phyloP scores from a whole-genome alignment of 2,329 filamentous ascomycete genomes.

The Bimuria novae-zelandiae region DNA sequence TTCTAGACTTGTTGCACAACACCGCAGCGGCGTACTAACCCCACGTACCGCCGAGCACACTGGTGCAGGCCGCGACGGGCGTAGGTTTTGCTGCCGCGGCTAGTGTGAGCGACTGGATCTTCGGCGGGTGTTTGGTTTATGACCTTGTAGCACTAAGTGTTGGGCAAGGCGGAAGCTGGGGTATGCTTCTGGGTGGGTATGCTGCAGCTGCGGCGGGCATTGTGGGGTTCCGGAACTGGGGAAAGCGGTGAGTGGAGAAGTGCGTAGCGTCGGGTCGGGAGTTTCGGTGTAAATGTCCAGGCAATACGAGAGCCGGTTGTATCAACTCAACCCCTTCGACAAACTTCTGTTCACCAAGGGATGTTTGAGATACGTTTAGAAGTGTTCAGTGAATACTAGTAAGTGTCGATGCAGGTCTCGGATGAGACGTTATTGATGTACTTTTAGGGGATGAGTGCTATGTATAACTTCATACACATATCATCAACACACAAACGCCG shows the following conservation, averaged over 20 bases:
- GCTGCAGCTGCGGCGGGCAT: slow-evolving; percentile 59
- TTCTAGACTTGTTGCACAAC: slow-evolving; percentile 64
- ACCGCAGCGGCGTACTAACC: slow-evolving; percentile 61
- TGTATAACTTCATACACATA: no score
- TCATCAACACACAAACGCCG: no score
- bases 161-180: slow-evolving; percentile 59
- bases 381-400: no score
- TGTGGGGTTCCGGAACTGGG: slow-evolving; percentile 57
- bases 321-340: no score
- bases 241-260: background rate
- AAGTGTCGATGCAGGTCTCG: no score
- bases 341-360: no score
- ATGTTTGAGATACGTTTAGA: no score
- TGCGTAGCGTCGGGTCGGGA: no score
- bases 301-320: background rate
- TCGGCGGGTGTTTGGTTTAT: slow-evolving; percentile 63
- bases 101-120: slow-evolving; percentile 62
- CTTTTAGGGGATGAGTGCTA: no score
- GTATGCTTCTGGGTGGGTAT: slow-evolving; percentile 56
- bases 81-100: slow-evolving; percentile 58
- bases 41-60: slow-evolving; percentile 51
- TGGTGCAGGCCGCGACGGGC: slow-evolving; percentile 59
- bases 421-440: no score
- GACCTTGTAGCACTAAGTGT: slow-evolving; percentile 60
- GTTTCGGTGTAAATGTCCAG: background rate